A percentile compares a stretch with the other conserved stretches of the same genome.
phyloP scores from a whole-genome alignment of 2,329 filamentous ascomycete genomes.

The Pestalotiopsis fici region DNA sequence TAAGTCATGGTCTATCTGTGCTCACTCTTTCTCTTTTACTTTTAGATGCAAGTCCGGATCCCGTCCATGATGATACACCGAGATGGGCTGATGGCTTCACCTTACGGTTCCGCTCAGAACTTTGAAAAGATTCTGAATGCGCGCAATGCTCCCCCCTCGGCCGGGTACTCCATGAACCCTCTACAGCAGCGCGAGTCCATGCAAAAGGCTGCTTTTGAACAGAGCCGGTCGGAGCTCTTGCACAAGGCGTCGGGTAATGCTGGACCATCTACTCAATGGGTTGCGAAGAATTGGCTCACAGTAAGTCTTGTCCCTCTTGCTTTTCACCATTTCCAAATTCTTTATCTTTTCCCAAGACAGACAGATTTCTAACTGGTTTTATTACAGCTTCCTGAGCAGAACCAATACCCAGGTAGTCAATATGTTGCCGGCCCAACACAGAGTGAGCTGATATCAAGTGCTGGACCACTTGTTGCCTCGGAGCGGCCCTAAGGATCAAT shows the following conservation, averaged over 20 bases:
- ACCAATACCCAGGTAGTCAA: background rate
- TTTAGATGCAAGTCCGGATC: conserved; percentile 56
- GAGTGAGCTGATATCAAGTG: background rate
- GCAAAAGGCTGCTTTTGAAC: conserved; percentile 45
- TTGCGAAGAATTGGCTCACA: conserved; percentile 38
- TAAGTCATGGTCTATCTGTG: background rate
- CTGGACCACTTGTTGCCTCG: background rate
- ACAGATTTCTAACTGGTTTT: background rate
- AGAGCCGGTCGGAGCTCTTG: conserved; percentile 42
- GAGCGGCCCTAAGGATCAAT: background rate
- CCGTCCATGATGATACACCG: conserved; percentile 64
- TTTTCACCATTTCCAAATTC: too few species aligned
- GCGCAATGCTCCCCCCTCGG: conserved; percentile 32
- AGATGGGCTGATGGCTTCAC: conserved; percentile 49
- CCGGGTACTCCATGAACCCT: conserved; percentile 41
- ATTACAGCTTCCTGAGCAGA: conserved; percentile 3
- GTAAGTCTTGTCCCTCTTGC: conserved; percentile 25
- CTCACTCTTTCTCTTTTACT: background rate
- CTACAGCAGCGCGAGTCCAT: conserved; percentile 49
- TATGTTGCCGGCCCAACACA: background rate
- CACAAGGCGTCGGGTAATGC: conserved; percentile 38
- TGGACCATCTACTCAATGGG: conserved; percentile 36
- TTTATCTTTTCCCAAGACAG: background rate
- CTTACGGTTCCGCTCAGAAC: conserved; percentile 41
- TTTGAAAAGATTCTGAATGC: conserved; percentile 47